Evolutionary conservation across 1,139 yeast genomes (phyloP).

Genomic region (Meyerozyma carpophila): DNA sequence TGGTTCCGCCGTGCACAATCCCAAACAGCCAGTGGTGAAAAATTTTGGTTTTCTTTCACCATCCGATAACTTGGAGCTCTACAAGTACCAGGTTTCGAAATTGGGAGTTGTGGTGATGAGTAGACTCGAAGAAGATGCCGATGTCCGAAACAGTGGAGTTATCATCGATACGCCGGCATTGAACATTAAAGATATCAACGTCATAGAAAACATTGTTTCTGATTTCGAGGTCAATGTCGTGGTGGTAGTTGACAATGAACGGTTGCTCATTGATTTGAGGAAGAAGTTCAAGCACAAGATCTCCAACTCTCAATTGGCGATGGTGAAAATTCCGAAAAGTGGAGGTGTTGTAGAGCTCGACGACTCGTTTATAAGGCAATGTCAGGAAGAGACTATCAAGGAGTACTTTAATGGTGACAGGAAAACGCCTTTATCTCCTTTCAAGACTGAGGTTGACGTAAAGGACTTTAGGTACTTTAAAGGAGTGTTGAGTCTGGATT

Average conservation of each 20-base stretch:
- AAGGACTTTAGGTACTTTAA: slow-evolving; percentile 35
- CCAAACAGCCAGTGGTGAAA: slow-evolving; percentile 82
- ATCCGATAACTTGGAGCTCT: slow-evolving; percentile 56
- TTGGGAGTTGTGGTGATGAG: slow-evolving; percentile 56
- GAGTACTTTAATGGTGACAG: slow-evolving; percentile 86
- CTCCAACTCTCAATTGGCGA: slow-evolving; percentile 25
- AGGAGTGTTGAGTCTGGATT: slow-evolving; percentile 32
- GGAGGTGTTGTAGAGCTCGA: slow-evolving; percentile 74
- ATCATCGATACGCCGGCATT: slow-evolving; percentile 81
- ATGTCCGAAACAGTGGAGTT: slow-evolving; percentile 51
- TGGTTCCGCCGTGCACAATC: slow-evolving; percentile 80
- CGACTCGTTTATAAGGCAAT: slow-evolving; percentile 59
- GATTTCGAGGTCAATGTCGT: slow-evolving; percentile 57
- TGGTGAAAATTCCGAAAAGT: slow-evolving; percentile 62
- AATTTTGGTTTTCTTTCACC: slow-evolving; percentile 68
- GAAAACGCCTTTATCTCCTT: slow-evolving; percentile 69
- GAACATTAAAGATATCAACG: slow-evolving; percentile 41
- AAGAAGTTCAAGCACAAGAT: slow-evolving; percentile 47
- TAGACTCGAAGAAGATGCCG: slow-evolving; percentile 53
- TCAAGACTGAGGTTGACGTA: slow-evolving; percentile 39
- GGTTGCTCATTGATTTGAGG: slow-evolving; percentile 58
- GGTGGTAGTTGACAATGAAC: slow-evolving; percentile 59
- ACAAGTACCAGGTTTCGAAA: slow-evolving; percentile 49
- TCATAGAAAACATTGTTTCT: slow-evolving; percentile 55
- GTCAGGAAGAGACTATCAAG: slow-evolving; percentile 71